A percentile compares a stretch with the other conserved stretches of the same genome.
phyloP scores from a whole-genome alignment of 2,329 filamentous ascomycete genomes.

The Tolypocladium endophyticum region DNA sequence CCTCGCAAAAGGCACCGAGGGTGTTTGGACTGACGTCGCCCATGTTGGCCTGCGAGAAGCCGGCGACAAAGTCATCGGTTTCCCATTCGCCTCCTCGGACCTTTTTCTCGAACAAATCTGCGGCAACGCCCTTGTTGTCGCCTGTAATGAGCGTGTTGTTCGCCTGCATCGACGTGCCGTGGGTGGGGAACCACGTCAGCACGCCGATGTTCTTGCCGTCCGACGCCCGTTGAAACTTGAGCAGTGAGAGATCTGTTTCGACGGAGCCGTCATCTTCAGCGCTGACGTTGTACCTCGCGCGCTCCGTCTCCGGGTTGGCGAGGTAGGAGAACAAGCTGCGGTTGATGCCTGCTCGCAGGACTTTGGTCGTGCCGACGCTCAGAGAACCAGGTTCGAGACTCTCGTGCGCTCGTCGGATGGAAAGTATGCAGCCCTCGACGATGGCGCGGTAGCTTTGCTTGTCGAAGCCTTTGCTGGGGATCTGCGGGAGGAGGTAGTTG shows the following conservation, averaged over 20 bases:
- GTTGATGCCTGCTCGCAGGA: conserved; percentile 69
- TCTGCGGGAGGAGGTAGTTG: conserved; percentile 83
- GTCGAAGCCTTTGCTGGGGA: conserved; percentile 78
- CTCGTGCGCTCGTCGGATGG: conserved; percentile 70
- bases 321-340: conserved; percentile 77
- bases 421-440: conserved; percentile 70
- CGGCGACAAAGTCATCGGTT: conserved; percentile 65
- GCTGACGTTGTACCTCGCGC: conserved; percentile 47
- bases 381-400: conserved; percentile 46
- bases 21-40: conserved; percentile 87
- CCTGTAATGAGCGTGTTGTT: conserved; percentile 85
- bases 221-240: conserved; percentile 61
- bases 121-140: conserved; percentile 89
- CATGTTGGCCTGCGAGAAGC: conserved; percentile 85
- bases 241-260: conserved; percentile 69
- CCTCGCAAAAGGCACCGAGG: conserved; percentile 80
- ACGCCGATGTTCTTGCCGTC: conserved; percentile 70
- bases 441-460: conserved; percentile 79
- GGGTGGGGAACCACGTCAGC: conserved; percentile 82
- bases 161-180: conserved; percentile 79
- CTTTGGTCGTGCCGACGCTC: conserved; percentile 47
- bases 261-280: conserved; percentile 30
- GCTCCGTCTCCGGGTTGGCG: conserved; percentile 66
- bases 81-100: conserved; percentile 45
- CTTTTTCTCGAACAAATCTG: conserved; percentile 68